A percentile compares a stretch with the other conserved stretches of the same genome.
Conservation (phyloP, 352 stramenopile genomes). For the Phytophthora lateralis region DNA sequence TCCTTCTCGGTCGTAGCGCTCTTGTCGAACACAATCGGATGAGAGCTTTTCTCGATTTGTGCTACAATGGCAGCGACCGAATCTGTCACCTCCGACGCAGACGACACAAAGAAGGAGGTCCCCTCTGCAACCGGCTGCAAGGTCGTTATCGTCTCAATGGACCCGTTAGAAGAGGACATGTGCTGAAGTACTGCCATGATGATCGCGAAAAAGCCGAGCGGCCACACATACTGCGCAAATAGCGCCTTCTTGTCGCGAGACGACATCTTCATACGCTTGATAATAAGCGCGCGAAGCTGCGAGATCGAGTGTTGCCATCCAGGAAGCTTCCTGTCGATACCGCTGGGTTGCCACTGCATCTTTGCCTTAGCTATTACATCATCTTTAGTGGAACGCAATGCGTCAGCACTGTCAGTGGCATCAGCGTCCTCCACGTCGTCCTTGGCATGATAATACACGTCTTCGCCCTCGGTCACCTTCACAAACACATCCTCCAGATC, state of each 20-base stretch:
- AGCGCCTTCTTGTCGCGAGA: conserved; percentile 65
- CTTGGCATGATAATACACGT: conserved; percentile 75
- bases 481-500: conserved; percentile 99
- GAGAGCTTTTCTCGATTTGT: conserved; percentile 29
- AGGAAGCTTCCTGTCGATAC: conserved; percentile 23
- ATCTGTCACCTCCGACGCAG: conserved; percentile 21
- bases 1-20: conserved; percentile 31
- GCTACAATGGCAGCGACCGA: conserved; percentile 39
- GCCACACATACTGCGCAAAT: conserved; percentile 75
- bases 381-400: conserved; percentile 5
- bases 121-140: conserved; percentile 43
- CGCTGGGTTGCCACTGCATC: conserved; percentile 6
- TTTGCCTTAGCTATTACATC: conserved; percentile 22
- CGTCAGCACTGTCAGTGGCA: conserved; percentile 1
- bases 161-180: conserved; percentile 33
- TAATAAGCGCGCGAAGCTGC: conserved; percentile 55
- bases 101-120: conserved; percentile 56
- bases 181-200: conserved; percentile 54
- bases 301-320: conserved; percentile 39
- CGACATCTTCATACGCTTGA: conserved; percentile 63
- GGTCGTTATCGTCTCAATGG: conserved; percentile 55
- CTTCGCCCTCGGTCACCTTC: conserved; percentile 87
- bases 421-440: conserved; percentile 37
- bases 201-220: conserved; percentile 62
- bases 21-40: conserved; percentile 38